Percentiles rank a stretch among this genome's conserved stretches.
These are phyloP conservation scores for Monilinia polystroma DNA, from an alignment of 2,329 filamentous ascomycete genomes.

Conservation along the genomic window DNA sequence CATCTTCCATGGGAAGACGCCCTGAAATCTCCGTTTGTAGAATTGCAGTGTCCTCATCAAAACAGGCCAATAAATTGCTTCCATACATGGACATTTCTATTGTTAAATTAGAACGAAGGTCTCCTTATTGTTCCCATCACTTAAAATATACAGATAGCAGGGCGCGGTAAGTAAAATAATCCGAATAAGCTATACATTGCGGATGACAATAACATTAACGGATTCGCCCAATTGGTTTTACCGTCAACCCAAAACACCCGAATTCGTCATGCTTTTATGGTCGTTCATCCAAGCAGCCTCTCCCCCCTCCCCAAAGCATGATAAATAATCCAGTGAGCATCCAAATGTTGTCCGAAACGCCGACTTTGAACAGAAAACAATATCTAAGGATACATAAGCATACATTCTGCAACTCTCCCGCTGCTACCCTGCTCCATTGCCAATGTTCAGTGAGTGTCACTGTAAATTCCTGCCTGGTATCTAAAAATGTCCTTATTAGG, in stretches of 20 bases:
- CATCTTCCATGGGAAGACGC: background rate
- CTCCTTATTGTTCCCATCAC: background rate
- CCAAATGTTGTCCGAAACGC: background rate
- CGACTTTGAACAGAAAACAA: background rate
- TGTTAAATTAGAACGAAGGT: background rate
- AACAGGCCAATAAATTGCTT: background rate
- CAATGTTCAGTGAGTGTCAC: background rate
- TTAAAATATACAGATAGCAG: background rate
- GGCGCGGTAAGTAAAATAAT: background rate
- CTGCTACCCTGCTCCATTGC: background rate
- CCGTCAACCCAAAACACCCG: background rate
- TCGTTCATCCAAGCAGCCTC: background rate
- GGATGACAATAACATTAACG: background rate
- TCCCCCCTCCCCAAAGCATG: background rate
- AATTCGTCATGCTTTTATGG: background rate
- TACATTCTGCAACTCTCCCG: background rate
- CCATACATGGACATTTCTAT: background rate
- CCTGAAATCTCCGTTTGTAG: background rate
- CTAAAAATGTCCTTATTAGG: background rate
- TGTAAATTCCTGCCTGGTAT: background rate
- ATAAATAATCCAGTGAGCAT: background rate
- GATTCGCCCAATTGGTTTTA: background rate
- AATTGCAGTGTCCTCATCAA: background rate
- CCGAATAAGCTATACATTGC: background rate
- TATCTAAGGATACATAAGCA: background rate